phyloP scores from a whole-genome alignment of 176 grass and related monocot genomes.

The Cenchrus purpureus region DNA sequence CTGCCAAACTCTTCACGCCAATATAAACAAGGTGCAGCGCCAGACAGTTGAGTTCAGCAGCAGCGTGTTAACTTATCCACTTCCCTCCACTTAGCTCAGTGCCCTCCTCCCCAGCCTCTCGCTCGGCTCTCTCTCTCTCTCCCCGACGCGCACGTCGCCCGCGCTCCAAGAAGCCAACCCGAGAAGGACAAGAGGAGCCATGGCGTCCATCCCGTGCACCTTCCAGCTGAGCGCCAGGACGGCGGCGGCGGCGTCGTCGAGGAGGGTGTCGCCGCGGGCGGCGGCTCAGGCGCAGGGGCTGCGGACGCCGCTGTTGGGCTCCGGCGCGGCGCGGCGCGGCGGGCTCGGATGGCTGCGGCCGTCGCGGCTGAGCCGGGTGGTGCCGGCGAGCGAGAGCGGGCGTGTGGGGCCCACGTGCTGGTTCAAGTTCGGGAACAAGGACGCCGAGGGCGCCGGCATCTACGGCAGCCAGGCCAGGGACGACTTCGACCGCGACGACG shows the following conservation, averaged over 20 bases:
- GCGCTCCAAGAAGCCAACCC: conserved; percentile 6
- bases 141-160: not conserved
- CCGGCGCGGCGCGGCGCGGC: conserved; percentile 19
- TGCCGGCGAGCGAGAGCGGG: conserved; percentile 54
- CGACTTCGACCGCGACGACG: conserved; percentile 96
- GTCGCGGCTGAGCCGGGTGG: conserved; percentile 47
- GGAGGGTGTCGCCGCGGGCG: conserved; percentile 31
- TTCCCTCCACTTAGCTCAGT: conserved; percentile 12
- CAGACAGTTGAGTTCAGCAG: not conserved
- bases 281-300: conserved; percentile 22
- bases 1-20: not conserved
- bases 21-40: not conserved
- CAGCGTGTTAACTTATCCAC: conserved; percentile 37
- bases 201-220: conserved; percentile 75
- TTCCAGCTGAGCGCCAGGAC: conserved; percentile 44
- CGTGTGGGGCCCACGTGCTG: conserved; percentile 64
- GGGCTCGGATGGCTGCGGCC: conserved; percentile 43
- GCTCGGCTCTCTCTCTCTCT: conserved; percentile 30
- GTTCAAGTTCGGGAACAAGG: conserved; percentile 89
- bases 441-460: conserved; percentile 80
- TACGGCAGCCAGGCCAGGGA: conserved; percentile 86
- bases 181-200: not conserved
- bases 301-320: conserved; percentile 52
- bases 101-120: conserved; percentile 45
- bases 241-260: conserved; percentile 30